Conservation (phyloP, 768 basidiomycete species). For the Naganishia vishniacii region DNA sequence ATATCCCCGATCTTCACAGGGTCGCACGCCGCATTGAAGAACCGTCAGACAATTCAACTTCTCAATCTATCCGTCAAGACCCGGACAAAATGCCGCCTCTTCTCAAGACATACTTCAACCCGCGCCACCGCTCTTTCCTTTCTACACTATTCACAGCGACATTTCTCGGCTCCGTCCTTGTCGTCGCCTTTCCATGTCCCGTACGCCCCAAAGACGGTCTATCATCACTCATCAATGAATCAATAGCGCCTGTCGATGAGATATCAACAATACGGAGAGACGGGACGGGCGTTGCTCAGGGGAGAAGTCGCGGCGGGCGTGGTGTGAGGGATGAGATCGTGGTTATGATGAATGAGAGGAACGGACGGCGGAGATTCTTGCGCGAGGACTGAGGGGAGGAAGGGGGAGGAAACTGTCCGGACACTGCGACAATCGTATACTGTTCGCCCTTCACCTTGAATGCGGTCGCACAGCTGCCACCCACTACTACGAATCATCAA, state of each 20-base stretch:
- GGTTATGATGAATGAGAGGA: constrained; percentile 45
- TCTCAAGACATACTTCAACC: constrained; percentile 43
- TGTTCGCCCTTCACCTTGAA: no score
- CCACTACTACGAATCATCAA: no score
- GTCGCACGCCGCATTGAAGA: no score
- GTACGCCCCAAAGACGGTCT: constrained; percentile 32
- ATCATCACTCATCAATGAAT: constrained; percentile 15
- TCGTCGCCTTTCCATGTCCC: constrained; percentile 48
- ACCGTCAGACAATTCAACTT: neutral
- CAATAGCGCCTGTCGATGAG: neutral
- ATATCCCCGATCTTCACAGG: no score
- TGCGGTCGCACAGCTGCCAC: no score
- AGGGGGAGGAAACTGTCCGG: neutral
- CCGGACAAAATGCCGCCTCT: constrained; percentile 44
- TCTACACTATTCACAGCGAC: constrained; percentile 47
- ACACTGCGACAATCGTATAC: no score
- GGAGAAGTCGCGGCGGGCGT: constrained; percentile 17
- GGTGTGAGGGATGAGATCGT: constrained; percentile 37
- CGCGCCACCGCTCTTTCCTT: constrained; percentile 44
- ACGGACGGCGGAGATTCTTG: constrained; percentile 39
- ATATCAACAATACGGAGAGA: neutral
- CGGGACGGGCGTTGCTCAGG: constrained; percentile 5
- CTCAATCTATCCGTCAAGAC: no score
- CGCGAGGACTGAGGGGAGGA: constrained; percentile 25
- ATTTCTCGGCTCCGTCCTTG: constrained; percentile 47